These are phyloP conservation scores for Fusarium bactridioides DNA, from an alignment of 2,329 filamentous ascomycete species.

Conservation along the genomic window DNA sequence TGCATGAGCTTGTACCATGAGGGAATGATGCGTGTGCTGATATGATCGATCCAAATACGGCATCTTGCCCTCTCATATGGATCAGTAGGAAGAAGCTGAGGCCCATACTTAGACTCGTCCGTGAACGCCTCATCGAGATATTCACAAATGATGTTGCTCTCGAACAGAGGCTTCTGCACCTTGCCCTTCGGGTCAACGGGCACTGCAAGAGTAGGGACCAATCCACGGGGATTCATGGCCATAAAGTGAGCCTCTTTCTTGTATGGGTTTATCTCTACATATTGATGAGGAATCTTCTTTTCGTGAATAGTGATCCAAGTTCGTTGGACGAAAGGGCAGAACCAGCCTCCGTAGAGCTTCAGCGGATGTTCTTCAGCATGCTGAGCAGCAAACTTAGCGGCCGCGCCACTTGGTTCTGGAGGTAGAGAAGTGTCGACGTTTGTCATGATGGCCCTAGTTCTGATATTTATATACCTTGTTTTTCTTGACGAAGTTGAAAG, in stretches of 20 bases:
- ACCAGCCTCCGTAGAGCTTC: slow-evolving; percentile 79
- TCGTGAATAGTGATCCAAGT: slow-evolving; percentile 77
- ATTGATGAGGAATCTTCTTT: slow-evolving; percentile 77
- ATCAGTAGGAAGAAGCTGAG: slow-evolving; percentile 64
- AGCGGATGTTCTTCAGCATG: slow-evolving; percentile 59
- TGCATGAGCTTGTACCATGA: slow-evolving; percentile 71
- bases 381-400: slow-evolving; percentile 55
- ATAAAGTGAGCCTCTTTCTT: slow-evolving; percentile 74
- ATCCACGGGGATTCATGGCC: slow-evolving; percentile 75
- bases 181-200: slow-evolving; percentile 44
- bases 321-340: slow-evolving; percentile 75
- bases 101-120: slow-evolving; percentile 51
- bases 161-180: slow-evolving; percentile 69
- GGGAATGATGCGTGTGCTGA: slow-evolving; percentile 72
- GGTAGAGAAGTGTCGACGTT: slow-evolving; percentile 59
- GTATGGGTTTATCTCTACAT: slow-evolving; percentile 82
- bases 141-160: slow-evolving; percentile 76
- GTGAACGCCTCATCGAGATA: slow-evolving; percentile 78
- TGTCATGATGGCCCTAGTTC: slow-evolving; percentile 46
- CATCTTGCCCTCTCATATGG: slow-evolving; percentile 71
- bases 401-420: slow-evolving; percentile 57
- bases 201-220: slow-evolving; percentile 74
- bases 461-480: neutral
- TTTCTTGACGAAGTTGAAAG: neutral
- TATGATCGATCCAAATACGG: slow-evolving; percentile 78